phyloP scores from a whole-genome alignment of 1,284 basidiomycete genomes.

The Boletus smithii region DNA sequence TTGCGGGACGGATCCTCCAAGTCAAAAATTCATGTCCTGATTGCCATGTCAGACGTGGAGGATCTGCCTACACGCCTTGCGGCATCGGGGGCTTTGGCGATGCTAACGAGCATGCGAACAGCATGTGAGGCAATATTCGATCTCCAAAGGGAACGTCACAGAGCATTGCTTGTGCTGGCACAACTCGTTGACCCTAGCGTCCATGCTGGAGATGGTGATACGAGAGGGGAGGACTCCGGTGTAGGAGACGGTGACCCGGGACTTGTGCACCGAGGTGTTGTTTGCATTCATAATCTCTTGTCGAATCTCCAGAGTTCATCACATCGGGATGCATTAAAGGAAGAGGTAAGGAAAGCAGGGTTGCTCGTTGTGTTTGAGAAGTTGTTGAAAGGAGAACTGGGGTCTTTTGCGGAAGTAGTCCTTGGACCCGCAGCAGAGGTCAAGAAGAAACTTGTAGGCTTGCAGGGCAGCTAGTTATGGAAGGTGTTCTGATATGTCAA shows the following conservation, averaged over 20 bases:
- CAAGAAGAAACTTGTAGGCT: constrained; percentile 36
- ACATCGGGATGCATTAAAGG: constrained; percentile 40
- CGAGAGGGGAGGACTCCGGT: constrained; percentile 35
- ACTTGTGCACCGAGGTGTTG: constrained; percentile 71
- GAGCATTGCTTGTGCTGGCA: constrained; percentile 58
- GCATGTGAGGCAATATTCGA: constrained; percentile 60
- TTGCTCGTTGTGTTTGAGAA: constrained; percentile 48
- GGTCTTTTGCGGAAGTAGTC: constrained; percentile 33
- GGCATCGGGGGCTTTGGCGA: constrained; percentile 82
- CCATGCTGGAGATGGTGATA: constrained; percentile 30
- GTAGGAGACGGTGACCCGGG: constrained; percentile 46
- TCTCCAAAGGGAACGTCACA: constrained; percentile 59
- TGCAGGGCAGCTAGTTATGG: constrained; percentile 6
- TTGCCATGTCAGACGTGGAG: constrained; percentile 81
- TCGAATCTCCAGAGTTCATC: constrained; percentile 41
- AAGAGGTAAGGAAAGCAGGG: constrained; percentile 50
- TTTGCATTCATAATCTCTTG: constrained; percentile 68
- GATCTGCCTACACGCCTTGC: constrained; percentile 81
- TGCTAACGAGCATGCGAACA: constrained; percentile 61
- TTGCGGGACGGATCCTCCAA: constrained; percentile 34
- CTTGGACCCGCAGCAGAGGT: constrained; percentile 45
- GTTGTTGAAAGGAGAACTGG: constrained; percentile 41
- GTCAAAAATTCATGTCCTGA: constrained; percentile 76
- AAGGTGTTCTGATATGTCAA: too few relatives aligned
- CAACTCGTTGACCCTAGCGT: constrained; percentile 60